A percentile compares a stretch with the other conserved stretches of the same genome.
Conservation (phyloP, 2,329 filamentous ascomycete genomes). For the Neocatenulostroma microsporum region DNA sequence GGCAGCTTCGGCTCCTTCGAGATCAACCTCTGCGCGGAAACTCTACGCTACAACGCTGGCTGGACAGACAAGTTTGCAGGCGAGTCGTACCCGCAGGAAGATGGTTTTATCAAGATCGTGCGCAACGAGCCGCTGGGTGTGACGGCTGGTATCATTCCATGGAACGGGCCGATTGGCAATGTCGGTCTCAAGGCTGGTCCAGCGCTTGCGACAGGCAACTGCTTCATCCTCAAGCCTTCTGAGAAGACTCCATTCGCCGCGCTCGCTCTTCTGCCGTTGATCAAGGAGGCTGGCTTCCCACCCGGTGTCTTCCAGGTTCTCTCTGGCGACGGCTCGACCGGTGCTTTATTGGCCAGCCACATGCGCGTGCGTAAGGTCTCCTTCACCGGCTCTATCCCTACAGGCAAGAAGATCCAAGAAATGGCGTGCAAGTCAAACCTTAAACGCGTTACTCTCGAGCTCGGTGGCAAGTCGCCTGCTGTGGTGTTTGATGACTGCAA, state of each 20-base stretch:
- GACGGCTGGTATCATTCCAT: constrained; percentile 59
- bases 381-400: constrained; percentile 66
- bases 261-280: constrained; percentile 14
- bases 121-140: constrained; percentile 24
- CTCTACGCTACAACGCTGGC: constrained; percentile 33
- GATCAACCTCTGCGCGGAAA: constrained; percentile 31
- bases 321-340: constrained; percentile 51
- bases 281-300: constrained; percentile 60
- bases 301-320: constrained; percentile 68
- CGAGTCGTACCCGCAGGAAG: constrained; percentile 17
- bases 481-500: constrained; percentile 39
- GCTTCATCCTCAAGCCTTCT: constrained; percentile 48
- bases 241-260: constrained; percentile 43
- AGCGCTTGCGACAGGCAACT: constrained; percentile 50
- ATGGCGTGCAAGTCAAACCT: constrained; percentile 30
- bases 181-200: constrained; percentile 69
- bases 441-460: constrained; percentile 54
- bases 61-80: constrained; percentile 18
- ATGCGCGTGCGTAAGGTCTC: constrained; percentile 64
- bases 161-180: constrained; percentile 73
- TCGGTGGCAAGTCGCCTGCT: constrained; percentile 50
- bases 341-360: constrained; percentile 59
- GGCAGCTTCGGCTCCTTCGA: constrained; percentile 40
- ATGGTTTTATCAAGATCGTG: constrained; percentile 37
- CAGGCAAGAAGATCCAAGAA: constrained; percentile 39